These are phyloP conservation scores for Calvatia gigantea DNA, from an alignment of 768 basidiomycete genomes.

Conservation along the genomic window DNA sequence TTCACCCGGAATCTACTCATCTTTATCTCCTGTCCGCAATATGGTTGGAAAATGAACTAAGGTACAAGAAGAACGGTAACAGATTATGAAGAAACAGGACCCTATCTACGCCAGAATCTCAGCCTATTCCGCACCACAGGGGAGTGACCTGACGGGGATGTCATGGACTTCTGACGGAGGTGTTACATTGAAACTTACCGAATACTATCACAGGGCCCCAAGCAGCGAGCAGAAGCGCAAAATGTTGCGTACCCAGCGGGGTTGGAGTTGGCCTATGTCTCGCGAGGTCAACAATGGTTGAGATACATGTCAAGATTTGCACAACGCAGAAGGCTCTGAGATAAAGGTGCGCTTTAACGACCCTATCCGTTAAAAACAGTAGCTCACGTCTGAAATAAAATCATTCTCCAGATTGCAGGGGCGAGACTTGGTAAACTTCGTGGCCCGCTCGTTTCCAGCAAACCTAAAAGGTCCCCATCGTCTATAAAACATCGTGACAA, in stretches of 20 bases:
- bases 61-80: neutral
- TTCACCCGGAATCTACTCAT: neutral
- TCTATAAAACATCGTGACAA: neutral
- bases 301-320: slow-evolving; percentile 46
- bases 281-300: slow-evolving; percentile 49
- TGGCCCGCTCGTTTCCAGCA: slow-evolving; percentile 17
- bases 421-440: slow-evolving; percentile 31
- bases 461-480: slow-evolving; percentile 6
- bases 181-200: slow-evolving; percentile 29
- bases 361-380: neutral
- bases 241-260: slow-evolving; percentile 63
- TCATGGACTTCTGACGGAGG: neutral
- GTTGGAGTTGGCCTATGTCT: slow-evolving; percentile 34
- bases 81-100: neutral
- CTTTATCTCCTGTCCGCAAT: too few species aligned
- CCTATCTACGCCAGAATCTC: slow-evolving; percentile 27
- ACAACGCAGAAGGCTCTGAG: slow-evolving; percentile 37
- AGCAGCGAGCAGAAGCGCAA: slow-evolving; percentile 53
- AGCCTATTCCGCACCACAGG: slow-evolving; percentile 35
- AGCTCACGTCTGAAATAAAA: slow-evolving; percentile 54
- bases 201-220: slow-evolving; percentile 61
- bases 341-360: slow-evolving; percentile 9
- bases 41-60: too few species aligned
- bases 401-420: slow-evolving; percentile 46
- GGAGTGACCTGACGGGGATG: slow-evolving; percentile 27